A percentile compares a stretch with the other conserved stretches of the same genome.
Conservation (phyloP, 2,329 filamentous ascomycete species). For the Cercospora janseana region DNA sequence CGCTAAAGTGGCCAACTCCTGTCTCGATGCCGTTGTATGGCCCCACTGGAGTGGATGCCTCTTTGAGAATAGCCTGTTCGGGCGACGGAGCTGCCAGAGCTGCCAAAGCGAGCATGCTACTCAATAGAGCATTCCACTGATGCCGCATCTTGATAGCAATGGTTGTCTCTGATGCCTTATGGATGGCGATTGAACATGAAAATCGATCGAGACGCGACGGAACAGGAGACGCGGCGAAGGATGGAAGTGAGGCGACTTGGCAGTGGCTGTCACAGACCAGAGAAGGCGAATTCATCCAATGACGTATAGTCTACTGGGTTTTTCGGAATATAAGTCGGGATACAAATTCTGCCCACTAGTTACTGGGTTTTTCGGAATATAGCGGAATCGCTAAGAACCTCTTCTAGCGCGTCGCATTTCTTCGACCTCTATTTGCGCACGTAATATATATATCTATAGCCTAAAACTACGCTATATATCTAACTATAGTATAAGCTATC, state of each 20-base stretch:
- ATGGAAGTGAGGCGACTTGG: background rate
- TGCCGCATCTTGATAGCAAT: slow-evolving; percentile 4
- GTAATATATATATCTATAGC: no score
- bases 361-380: no score
- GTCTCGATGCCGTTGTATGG: slow-evolving; percentile 38
- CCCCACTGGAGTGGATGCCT: slow-evolving; percentile 8
- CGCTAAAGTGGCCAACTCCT: slow-evolving; percentile 51
- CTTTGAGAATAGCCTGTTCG: slow-evolving; percentile 14
- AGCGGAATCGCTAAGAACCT: no score
- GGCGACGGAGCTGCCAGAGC: slow-evolving; percentile 11
- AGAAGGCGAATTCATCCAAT: background rate
- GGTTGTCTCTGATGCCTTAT: background rate
- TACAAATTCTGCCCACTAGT: no score
- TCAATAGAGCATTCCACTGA: slow-evolving; percentile 1
- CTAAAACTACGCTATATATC: no score
- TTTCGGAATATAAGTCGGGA: no score
- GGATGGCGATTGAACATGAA: background rate
- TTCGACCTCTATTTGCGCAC: no score
- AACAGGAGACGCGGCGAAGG: slow-evolving; percentile 1
- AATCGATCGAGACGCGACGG: background rate
- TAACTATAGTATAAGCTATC: no score
- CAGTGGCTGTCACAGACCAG: background rate
- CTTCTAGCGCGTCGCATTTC: no score
- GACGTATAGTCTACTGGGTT: no score
- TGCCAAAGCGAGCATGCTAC: slow-evolving; percentile 11